Conservation (phyloP, 108 stramenopile species). For the Aurantiochytrium sp. region DNA sequence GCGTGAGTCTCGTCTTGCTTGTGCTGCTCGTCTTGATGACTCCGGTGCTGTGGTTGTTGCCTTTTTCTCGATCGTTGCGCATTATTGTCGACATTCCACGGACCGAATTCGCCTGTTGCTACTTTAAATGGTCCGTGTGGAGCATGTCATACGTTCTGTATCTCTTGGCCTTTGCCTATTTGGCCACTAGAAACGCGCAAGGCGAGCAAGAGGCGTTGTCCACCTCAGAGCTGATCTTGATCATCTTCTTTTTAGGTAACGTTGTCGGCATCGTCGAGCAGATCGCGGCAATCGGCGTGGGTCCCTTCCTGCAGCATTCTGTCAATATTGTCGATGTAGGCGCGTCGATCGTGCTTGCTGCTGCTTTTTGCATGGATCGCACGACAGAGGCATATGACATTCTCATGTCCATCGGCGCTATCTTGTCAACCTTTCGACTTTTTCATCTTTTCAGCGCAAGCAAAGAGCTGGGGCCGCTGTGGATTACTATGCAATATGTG, state of each 20-base stretch:
- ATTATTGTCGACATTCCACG: not conserved
- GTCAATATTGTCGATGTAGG: not conserved
- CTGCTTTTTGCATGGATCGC: not conserved
- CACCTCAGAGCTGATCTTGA: not conserved
- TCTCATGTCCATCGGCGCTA: not conserved
- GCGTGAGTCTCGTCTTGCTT: not conserved
- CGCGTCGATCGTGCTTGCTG: not conserved
- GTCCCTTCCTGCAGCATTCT: not conserved
- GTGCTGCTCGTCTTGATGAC: not conserved
- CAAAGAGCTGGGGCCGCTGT: not conserved
- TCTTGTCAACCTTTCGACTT: not conserved
- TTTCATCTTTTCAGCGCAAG: constrained; percentile 10
- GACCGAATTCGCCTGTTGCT: not conserved
- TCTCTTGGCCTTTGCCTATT: not conserved
- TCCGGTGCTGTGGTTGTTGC: not conserved
- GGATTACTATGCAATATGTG: constrained; percentile 15
- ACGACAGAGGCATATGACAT: not conserved
- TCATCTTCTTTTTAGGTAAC: not conserved
- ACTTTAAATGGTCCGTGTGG: constrained; percentile 17
- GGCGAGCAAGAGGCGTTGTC: not conserved
- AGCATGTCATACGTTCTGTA: not conserved
- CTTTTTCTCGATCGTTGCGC: not conserved
- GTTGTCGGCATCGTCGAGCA: not conserved
- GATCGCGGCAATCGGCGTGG: not conserved
- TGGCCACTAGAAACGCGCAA: not conserved